A percentile compares a stretch with the other conserved stretches of the same genome.
Conservation (phyloP, 2,329 filamentous ascomycete genomes). For the Albophoma yamanashiensis region DNA sequence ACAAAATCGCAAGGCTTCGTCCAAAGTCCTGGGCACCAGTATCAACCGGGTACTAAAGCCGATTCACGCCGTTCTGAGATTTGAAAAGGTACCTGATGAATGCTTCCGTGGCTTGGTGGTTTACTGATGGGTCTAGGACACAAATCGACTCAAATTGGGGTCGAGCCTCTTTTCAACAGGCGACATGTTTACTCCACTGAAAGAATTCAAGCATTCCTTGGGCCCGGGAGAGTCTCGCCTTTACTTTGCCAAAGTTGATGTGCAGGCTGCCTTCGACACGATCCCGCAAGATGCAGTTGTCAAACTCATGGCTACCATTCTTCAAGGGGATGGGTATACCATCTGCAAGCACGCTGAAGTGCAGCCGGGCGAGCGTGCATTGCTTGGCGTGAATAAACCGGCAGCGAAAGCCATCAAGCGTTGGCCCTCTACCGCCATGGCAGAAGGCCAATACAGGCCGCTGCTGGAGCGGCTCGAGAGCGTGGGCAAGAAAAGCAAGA, state of each 20-base stretch:
- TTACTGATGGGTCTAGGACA: conserved; percentile 13
- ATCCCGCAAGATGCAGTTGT: conserved; percentile 76
- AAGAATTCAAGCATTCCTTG: conserved; percentile 51
- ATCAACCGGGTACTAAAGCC: conserved; percentile 51
- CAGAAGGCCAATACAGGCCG: conserved; percentile 26
- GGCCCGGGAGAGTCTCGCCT: conserved; percentile 30
- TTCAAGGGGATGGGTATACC: conserved; percentile 50
- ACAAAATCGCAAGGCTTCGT: conserved; percentile 42
- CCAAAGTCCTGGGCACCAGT: conserved; percentile 45
- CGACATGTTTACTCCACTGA: conserved; percentile 67
- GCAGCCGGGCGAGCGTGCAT: conserved; percentile 30
- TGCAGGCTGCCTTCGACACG: conserved; percentile 86
- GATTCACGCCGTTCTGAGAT: conserved; percentile 64
- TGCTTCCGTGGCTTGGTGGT: not conserved
- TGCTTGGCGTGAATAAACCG: conserved; percentile 8
- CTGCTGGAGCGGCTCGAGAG: conserved; percentile 35
- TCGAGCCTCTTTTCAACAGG: conserved; percentile 71
- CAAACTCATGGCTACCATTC: conserved; percentile 49
- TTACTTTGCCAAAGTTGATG: conserved; percentile 89
- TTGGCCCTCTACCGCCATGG: conserved; percentile 43
- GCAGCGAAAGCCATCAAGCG: conserved; percentile 29
- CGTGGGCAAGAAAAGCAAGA: conserved; percentile 36
- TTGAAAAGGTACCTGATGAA: conserved; percentile 53
- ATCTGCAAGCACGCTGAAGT: conserved; percentile 69
- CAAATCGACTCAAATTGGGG: conserved; percentile 54